A percentile compares a stretch with the other conserved stretches of the same genome.
phyloP scores from a whole-genome alignment of 148 eudicot genomes.

The Dysphania ambrosioides region DNA sequence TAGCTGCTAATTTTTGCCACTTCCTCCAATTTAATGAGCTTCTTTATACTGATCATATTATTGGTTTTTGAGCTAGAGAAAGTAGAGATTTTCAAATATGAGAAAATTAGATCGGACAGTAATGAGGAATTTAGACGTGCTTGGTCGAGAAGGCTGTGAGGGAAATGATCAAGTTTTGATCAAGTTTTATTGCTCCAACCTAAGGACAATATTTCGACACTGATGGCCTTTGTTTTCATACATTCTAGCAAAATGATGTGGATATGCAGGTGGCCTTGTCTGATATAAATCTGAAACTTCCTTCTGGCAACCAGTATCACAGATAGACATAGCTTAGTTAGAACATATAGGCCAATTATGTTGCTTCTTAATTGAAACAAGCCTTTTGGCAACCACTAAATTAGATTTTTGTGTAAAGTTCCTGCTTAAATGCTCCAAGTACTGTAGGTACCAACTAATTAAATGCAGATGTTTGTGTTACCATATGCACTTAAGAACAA shows the following conservation, averaged over 20 bases:
- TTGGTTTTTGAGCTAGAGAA: not conserved
- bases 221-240: not conserved
- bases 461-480: not conserved
- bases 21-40: constrained; percentile 41
- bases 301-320: not conserved
- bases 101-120: not conserved
- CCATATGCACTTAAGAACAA: not conserved
- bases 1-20: constrained; percentile 33
- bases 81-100: not conserved
- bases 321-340: not conserved
- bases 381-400: not conserved
- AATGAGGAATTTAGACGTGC: not conserved
- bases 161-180: not conserved
- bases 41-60: constrained; percentile 36
- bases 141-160: not conserved
- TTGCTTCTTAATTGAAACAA: not conserved
- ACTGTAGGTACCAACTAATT: not conserved
- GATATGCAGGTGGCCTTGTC: not conserved
- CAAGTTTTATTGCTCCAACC: constrained; percentile 1
- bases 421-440: not conserved
- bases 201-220: not conserved
- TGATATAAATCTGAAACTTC: not conserved
- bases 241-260: not conserved
- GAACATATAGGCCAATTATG: not conserved
- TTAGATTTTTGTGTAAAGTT: not conserved